Base-by-base conservation (phyloP, 1,284 basidiomycete genomes). In the Moesziomyces sp. region DNA sequence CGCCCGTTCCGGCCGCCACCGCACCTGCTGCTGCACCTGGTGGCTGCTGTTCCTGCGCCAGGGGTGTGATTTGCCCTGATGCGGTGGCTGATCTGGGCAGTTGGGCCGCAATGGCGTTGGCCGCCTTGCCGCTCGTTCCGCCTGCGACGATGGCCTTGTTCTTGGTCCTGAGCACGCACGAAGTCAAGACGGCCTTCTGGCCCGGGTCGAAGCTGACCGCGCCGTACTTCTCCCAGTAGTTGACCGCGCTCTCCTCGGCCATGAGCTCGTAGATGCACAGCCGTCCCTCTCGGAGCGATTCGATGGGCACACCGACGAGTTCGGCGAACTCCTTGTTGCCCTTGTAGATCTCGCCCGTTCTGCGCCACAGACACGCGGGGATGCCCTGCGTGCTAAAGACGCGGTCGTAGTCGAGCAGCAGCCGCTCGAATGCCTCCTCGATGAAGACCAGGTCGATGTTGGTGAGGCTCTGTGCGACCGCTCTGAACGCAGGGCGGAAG, bases 311-410 rank as follows among this genome's bases (percentile, higher is more conserved):
- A 2, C 93, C 92, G 7, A 94, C 91, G 3, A 96, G 86, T 78
- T 93, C 92, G 4, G 92, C 91, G 85, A 96, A 96, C 85, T 97
- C 94, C 65, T 93, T 90, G 83, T 99, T 99, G 90, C 96, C 86
- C 95, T 98, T 88, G 58, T 98, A 97, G 65, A 99, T 98, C 86
- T 99, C 95, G 26, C 97, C 97, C 1, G 96, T 98, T 49, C 96
- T 87, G 30, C 95, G 88, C 97, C 96, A 99, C 7, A 99, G 88
- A 78, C 96, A 99, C 0, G 94, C 94, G 0, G 97, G 97, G 10
- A 98, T 93, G 46, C 93, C 94, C 90, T 81, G 79, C 18, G 82
- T 83, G 43, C 64, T 69, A 84, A 98, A 95, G 0, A 96, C 93
- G 40, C 95, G 91, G 82, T 98, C 95, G 82, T 98, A 98, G 82